These are phyloP conservation scores for Heracleum sosnowskyi DNA, from an alignment of 129 eudicot genomes.

Conservation along the genomic window DNA sequence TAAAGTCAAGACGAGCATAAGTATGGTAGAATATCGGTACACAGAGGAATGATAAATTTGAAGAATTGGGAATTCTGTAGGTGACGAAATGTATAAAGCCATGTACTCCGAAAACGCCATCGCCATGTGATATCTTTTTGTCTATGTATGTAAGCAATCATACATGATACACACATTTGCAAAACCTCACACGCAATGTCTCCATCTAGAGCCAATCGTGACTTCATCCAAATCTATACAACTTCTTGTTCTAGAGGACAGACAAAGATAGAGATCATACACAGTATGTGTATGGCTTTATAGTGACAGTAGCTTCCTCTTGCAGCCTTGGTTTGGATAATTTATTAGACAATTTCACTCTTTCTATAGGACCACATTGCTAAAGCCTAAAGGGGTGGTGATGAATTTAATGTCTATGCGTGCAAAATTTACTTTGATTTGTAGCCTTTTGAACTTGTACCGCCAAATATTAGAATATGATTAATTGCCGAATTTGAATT, in stretches of 20 bases:
- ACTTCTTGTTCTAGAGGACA: background rate
- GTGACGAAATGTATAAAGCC: background rate
- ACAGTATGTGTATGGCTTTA: background rate
- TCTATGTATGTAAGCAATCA: background rate
- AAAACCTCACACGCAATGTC: background rate
- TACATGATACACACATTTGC: background rate
- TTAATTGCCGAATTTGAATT: background rate
- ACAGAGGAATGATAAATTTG: background rate
- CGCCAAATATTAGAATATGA: too few species aligned
- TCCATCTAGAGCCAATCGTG: background rate
- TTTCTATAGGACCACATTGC: background rate
- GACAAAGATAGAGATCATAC: background rate
- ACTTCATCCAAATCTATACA: constrained; percentile 6
- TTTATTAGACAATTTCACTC: background rate
- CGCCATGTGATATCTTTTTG: background rate
- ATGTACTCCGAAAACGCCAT: background rate
- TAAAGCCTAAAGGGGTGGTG: background rate
- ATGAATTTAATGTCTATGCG: background rate
- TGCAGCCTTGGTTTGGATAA: background rate
- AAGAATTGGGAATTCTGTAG: background rate
- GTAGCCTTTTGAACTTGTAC: background rate
- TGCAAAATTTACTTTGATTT: background rate
- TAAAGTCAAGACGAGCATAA: background rate
- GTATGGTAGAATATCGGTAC: background rate
- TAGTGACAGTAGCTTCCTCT: background rate